phyloP scores from a whole-genome alignment of 805 yeast genomes.

The Huiozyma sinensis region DNA sequence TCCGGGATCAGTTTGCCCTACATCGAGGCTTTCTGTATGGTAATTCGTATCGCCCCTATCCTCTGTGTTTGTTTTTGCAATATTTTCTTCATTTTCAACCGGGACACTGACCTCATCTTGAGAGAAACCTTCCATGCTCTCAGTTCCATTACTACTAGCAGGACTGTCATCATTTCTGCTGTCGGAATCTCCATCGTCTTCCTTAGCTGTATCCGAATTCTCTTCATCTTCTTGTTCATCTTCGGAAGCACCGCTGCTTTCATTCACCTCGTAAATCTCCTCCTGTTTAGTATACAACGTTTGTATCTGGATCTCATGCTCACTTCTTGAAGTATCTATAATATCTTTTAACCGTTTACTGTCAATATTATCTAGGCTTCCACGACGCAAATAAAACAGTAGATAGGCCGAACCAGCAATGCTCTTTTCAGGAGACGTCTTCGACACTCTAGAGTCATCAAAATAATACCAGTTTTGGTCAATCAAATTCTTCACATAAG shows the following conservation, averaged over 20 bases:
- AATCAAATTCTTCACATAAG: constrained; percentile 69
- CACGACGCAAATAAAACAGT: constrained; percentile 61
- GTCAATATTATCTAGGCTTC: constrained; percentile 31
- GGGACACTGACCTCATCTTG: constrained; percentile 7
- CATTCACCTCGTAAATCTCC: constrained; percentile 19
- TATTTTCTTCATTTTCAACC: constrained; percentile 1
- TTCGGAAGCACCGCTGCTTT: constrained; percentile 14
- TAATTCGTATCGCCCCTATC: constrained; percentile 2
- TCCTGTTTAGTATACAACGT: constrained; percentile 16
- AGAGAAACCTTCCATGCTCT: too few species aligned
- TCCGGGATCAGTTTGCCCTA: constrained; percentile 9
- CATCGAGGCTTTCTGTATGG: constrained; percentile 18
- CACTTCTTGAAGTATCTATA: constrained; percentile 33
- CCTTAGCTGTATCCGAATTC: constrained; percentile 2
- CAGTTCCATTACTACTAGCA: not conserved
- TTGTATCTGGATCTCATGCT: constrained; percentile 18
- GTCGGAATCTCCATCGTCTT: constrained; percentile 5
- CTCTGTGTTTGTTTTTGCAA: not conserved
- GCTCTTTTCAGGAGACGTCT: constrained; percentile 47
- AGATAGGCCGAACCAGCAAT: constrained; percentile 77
- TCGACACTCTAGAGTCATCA: constrained; percentile 71
- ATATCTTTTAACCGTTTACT: constrained; percentile 35
- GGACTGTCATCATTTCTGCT: not conserved
- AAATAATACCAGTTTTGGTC: constrained; percentile 81
- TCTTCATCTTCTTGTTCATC: not conserved